These are phyloP conservation scores for Starmerella cellae DNA, from an alignment of 805 yeast genomes.

Conservation along the genomic window DNA sequence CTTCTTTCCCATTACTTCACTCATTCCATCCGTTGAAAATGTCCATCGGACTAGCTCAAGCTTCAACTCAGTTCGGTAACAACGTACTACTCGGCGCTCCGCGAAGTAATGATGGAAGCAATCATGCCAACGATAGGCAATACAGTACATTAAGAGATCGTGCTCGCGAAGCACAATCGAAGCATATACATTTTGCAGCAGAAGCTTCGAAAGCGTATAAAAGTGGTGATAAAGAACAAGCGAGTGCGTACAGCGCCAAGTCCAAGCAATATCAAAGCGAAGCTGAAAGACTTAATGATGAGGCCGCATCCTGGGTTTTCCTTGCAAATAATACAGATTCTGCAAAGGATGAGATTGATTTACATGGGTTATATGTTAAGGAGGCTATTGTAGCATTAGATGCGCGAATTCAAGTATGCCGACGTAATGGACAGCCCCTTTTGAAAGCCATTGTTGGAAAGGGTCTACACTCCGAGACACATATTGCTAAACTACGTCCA, in stretches of 20 bases:
- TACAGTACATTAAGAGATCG: conserved; percentile 49
- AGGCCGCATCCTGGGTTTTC: conserved; percentile 59
- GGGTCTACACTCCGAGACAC: conserved; percentile 70
- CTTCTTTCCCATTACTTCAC: too few relatives aligned
- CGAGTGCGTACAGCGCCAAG: conserved; percentile 57
- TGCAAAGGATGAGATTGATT: conserved; percentile 73
- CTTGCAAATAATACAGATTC: conserved; percentile 78
- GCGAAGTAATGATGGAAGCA: conserved; percentile 25
- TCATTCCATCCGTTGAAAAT: too few relatives aligned
- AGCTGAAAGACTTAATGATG: conserved; percentile 57
- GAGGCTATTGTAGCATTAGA: conserved; percentile 75
- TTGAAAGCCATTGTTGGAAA: conserved; percentile 78
- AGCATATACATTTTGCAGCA: conserved; percentile 41
- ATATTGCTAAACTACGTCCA: conserved; percentile 78
- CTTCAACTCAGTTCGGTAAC: conserved; percentile 8
- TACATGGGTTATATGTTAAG: conserved; percentile 80
- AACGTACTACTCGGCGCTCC: conserved; percentile 7
- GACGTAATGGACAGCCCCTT: conserved; percentile 10
- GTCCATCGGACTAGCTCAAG: conserved; percentile 7
- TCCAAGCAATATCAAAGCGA: conserved; percentile 46
- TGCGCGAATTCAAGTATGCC: conserved; percentile 47
- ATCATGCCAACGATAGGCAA: conserved; percentile 30
- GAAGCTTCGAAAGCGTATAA: conserved; percentile 69
- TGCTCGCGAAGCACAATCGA: conserved; percentile 55
- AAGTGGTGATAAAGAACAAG: conserved; percentile 56